These are phyloP conservation scores for Zygotorulaspora chibaensis DNA, from an alignment of 805 yeast genomes.

Conservation along the genomic window DNA sequence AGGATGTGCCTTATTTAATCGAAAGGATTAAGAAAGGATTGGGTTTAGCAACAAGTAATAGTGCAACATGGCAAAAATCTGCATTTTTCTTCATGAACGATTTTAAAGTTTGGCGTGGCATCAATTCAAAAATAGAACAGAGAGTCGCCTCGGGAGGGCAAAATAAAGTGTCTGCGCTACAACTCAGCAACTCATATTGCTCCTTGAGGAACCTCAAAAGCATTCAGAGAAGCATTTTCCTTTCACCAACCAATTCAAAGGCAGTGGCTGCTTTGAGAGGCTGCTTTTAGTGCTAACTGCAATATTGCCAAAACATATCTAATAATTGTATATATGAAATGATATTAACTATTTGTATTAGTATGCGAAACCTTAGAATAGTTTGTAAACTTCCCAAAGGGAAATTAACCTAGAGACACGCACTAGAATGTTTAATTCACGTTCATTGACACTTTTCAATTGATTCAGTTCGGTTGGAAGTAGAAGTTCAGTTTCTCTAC, in stretches of 20 bases:
- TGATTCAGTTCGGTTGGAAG: conserved; percentile 73
- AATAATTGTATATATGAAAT: background rate
- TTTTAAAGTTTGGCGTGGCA: conserved; percentile 61
- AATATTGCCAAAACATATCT: background rate
- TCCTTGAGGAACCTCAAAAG: conserved; percentile 47
- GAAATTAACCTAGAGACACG: conserved; percentile 53
- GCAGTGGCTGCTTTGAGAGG: conserved; percentile 31
- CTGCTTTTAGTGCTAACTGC: conserved; percentile 25
- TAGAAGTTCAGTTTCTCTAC: conserved; percentile 69
- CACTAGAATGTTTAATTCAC: conserved; percentile 52
- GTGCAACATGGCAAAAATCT: conserved; percentile 56
- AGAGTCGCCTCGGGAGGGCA: conserved; percentile 51
- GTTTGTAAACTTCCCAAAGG: conserved; percentile 53
- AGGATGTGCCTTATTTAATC: conserved; percentile 56
- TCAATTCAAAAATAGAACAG: conserved; percentile 53
- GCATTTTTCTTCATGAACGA: conserved; percentile 75
- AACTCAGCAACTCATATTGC: conserved; percentile 49
- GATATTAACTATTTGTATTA: conserved; percentile 7
- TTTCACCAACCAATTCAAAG: conserved; percentile 49
- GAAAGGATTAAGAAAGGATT: conserved; percentile 47
- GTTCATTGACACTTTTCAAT: conserved; percentile 53
- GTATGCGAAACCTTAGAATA: conserved; percentile 17
- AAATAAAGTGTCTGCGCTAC: conserved; percentile 44
- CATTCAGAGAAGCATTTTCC: conserved; percentile 63
- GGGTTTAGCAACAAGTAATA: conserved; percentile 15